A percentile compares a stretch with the other conserved stretches of the same genome.
Evolutionary conservation across 768 basidiomycete species (phyloP).

Genomic region (Leccinum disarticulatum): DNA sequence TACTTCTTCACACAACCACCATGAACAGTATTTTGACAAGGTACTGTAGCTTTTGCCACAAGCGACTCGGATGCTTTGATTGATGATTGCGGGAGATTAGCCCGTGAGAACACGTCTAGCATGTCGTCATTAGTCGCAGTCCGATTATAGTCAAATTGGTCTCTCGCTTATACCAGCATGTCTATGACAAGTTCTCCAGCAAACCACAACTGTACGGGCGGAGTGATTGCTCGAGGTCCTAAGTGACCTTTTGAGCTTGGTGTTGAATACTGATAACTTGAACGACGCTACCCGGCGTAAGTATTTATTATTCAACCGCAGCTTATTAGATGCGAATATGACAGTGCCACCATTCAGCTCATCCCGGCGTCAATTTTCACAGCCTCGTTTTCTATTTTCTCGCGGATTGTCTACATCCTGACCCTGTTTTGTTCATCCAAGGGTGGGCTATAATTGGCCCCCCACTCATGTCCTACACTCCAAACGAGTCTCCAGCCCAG

Average conservation of each 20-base stretch:
- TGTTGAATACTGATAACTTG: background rate
- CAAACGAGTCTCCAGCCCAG: constrained; percentile 17
- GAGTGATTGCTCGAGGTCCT: background rate
- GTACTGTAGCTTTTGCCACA: too few relatives aligned
- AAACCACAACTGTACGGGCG: background rate
- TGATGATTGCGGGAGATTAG: too few relatives aligned
- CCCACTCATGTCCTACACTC: constrained; percentile 19
- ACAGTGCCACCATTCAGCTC: background rate
- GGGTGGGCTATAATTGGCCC: constrained; percentile 7
- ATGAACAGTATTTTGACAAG: too few relatives aligned
- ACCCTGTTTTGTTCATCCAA: background rate
- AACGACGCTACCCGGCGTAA: background rate
- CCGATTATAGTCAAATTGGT: background rate
- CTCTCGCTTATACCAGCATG: too few relatives aligned
- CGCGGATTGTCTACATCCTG: background rate
- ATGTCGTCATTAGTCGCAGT: background rate
- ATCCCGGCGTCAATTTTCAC: background rate
- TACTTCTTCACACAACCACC: too few relatives aligned
- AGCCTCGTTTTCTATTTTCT: background rate
- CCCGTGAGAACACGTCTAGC: background rate
- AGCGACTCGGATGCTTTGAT: too few relatives aligned
- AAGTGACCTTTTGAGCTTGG: background rate
- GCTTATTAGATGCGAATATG: background rate
- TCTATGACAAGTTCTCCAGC: background rate
- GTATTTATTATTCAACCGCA: background rate